Evolutionary conservation across 495 filamentous ascomycete genomes (phyloP), one percentile per base, ranked within the genome.

Genomic region (Annulohypoxylon maeteangense): DNA sequence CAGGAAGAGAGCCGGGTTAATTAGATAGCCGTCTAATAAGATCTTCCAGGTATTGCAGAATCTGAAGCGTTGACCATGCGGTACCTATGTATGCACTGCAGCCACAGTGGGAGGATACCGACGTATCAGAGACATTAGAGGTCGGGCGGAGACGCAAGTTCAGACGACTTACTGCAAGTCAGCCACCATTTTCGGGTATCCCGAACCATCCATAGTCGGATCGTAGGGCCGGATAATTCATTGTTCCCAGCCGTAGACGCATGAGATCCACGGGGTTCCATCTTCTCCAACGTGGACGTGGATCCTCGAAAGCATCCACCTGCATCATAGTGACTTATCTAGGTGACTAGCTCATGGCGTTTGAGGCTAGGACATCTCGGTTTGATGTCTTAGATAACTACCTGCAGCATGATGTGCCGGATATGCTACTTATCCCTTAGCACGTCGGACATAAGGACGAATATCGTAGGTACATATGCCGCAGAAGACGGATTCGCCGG

Each of bases 31-130:
- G 70, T 65, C 55, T 55, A 68, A 68, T 73, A 73, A 68, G 70
- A 73, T 73, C 70, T 68, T 34, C 65, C 40, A 57, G 47, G 42
- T 68, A 73, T 73, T 73, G 70, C 70, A 73, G 60, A 65, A 73
- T 65, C 54, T 61, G 23, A 59, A 56, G 23, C 27, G n/a, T 5
- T 40, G 14, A 36, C 16, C 18, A 71, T 66, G 63, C 48, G 42
- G 51, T 59, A n/a, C 31, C 8, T 42, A 40, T 7, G 1, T 36
- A 60, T 72, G 64, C 64, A 59, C 31, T n/a, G 58, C 40, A 53
- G 22, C 60, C 38, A 44, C 45, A 54, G 42, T 42, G 27, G 61
- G 60, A 61, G 53, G 64, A 58, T 63, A 64, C 27, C 54, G 59
- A 53, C 51, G 69, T 32, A n/a, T 23, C 45, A 62, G 42, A 62